Conservation (phyloP, 148 eudicot species). For the Heliosperma pusillum region DNA sequence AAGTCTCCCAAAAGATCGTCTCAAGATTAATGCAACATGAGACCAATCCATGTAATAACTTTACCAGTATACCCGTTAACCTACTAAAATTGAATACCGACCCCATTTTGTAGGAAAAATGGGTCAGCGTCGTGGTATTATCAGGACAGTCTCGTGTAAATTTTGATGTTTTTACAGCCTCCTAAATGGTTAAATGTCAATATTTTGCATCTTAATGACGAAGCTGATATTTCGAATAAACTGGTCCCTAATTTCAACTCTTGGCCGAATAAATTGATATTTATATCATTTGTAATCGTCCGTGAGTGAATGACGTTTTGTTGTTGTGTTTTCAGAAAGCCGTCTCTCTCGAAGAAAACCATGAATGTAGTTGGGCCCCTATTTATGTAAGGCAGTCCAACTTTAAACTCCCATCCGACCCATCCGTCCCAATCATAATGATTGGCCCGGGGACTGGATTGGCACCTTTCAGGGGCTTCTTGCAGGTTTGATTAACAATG, state of each 20-base stretch:
- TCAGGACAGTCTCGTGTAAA: no score
- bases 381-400: slow-evolving; percentile 87
- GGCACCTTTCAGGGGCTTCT: slow-evolving; percentile 98
- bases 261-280: background rate
- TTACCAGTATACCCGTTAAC: no score
- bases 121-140: no score
- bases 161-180: no score
- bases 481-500: slow-evolving; percentile 50
- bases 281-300: background rate
- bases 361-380: slow-evolving; percentile 76
- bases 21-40: no score
- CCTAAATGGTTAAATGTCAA: background rate
- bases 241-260: background rate
- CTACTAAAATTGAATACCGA: no score
- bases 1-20: no score
- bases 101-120: no score
- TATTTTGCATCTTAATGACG: background rate
- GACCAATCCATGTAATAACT: no score
- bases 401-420: slow-evolving; percentile 83
- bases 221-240: background rate
- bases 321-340: slow-evolving; percentile 59
- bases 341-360: slow-evolving; percentile 52
- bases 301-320: background rate
- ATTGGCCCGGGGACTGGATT: slow-evolving; percentile 98
- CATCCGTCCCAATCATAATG: slow-evolving; percentile 79